Evolutionary conservation across 2,329 filamentous ascomycete species (phyloP).

Genomic region (Eurotiales sp.): DNA sequence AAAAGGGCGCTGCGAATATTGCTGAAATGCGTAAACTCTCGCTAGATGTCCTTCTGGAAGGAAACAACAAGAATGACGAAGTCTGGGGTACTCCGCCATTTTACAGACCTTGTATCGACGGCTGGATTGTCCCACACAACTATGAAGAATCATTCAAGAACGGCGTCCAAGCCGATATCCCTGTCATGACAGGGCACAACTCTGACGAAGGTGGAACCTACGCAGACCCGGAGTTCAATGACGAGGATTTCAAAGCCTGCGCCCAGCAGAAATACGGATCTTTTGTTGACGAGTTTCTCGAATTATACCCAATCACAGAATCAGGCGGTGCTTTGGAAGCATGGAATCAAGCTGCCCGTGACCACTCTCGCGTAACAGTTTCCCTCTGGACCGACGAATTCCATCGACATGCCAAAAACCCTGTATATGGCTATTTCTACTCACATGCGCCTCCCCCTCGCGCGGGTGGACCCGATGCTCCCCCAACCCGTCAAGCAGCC

Average conservation of each 20-base stretch:
- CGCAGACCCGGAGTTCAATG: conserved; percentile 21
- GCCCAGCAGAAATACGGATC: conserved; percentile 31
- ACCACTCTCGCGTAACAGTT: conserved; percentile 25
- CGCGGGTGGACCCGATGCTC: neutral
- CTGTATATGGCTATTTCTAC: conserved; percentile 27
- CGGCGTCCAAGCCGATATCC: conserved; percentile 30
- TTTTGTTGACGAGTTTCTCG: conserved; percentile 21
- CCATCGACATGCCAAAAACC: conserved; percentile 15
- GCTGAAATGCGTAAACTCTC: conserved; percentile 37
- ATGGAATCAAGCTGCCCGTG: conserved; percentile 22
- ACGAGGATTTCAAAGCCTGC: conserved; percentile 24
- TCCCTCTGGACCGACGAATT: conserved; percentile 23
- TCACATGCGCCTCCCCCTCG: conserved; percentile 23
- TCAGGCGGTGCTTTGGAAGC: conserved; percentile 15
- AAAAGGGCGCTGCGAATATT: conserved; percentile 34
- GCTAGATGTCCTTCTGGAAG: conserved; percentile 18
- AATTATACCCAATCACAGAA: conserved; percentile 18
- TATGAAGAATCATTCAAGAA: conserved; percentile 24
- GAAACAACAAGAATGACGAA: conserved; percentile 21
- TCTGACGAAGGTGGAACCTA: conserved; percentile 26
- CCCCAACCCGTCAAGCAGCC: neutral
- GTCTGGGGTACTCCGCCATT: conserved; percentile 28
- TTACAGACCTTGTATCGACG: conserved; percentile 27
- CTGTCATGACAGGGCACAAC: conserved; percentile 30
- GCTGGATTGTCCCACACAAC: conserved; percentile 24